phyloP scores from a whole-genome alignment of 495 filamentous ascomycete species.

The Penicillium fimorum region DNA sequence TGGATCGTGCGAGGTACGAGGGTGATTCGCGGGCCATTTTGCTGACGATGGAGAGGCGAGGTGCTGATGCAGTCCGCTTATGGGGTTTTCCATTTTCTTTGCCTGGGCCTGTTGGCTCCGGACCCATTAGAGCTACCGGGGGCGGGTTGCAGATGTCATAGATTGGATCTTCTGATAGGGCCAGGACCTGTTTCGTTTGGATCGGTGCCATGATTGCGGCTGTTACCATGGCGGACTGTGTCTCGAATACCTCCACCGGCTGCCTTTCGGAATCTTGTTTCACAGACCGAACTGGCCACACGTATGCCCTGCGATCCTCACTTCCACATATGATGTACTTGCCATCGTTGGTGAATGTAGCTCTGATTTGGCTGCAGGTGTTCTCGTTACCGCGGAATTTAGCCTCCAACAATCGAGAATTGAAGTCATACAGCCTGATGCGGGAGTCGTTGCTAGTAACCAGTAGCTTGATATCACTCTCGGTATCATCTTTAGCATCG shows the following conservation, averaged over 20 bases:
- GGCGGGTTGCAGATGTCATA: conserved; percentile 97
- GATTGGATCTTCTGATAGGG: conserved; percentile 81
- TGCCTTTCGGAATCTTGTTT: conserved; percentile 75
- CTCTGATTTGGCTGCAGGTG: conserved; percentile 86
- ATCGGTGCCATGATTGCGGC: conserved; percentile 80
- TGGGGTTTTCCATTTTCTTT: conserved; percentile 23
- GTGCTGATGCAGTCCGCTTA: conserved; percentile 21
- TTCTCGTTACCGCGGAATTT: conserved; percentile 96
- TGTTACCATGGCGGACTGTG: conserved; percentile 85
- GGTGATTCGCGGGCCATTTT: conserved; percentile 60
- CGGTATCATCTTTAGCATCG: conserved; percentile 56
- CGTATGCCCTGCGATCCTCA: conserved; percentile 84
- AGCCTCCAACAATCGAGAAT: conserved; percentile 76
- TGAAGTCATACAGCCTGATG: conserved; percentile 84
- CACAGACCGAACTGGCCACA: conserved; percentile 69
- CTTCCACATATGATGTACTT: conserved; percentile 90
- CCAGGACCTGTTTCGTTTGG: conserved; percentile 72
- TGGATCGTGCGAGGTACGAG: conserved; percentile 68
- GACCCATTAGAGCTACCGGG: conserved; percentile 76
- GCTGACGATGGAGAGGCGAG: conserved; percentile 44
- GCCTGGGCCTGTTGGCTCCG: conserved; percentile 45
- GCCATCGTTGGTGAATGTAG: conserved; percentile 83
- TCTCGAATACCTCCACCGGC: conserved; percentile 83
- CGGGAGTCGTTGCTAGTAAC: conserved; percentile 96
- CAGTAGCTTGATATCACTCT: conserved; percentile 77